A percentile compares a stretch with the other conserved stretches of the same genome.
phyloP scores from a whole-genome alignment of 768 basidiomycete species.

The Dioszegia aurantiaca region DNA sequence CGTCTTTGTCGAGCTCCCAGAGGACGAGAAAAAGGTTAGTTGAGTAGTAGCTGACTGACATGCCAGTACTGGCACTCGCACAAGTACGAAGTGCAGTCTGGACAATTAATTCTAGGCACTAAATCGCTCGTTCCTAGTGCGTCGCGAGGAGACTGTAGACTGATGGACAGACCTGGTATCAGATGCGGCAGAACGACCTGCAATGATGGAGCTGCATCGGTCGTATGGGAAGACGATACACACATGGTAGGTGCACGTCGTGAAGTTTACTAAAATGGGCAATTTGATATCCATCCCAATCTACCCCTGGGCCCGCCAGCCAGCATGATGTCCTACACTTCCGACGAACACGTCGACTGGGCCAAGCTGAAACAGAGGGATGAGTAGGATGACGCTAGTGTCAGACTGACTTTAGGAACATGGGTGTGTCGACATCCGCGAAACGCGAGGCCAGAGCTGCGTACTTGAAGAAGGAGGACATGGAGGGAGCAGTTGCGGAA shows the following conservation, averaged over 20 bases:
- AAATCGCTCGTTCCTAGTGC: constrained; percentile 44
- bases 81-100: constrained; percentile 51
- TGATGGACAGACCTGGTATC: constrained; percentile 29
- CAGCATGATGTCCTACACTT: constrained; percentile 57
- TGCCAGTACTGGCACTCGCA: constrained; percentile 59
- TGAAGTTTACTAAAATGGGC: constrained; percentile 17
- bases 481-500: constrained; percentile 32
- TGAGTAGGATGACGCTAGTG: constrained; percentile 31
- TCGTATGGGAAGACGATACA: constrained; percentile 57
- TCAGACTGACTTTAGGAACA: constrained; percentile 27
- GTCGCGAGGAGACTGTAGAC: constrained; percentile 5
- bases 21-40: constrained; percentile 55
- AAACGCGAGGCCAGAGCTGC: constrained; percentile 52
- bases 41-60: no score
- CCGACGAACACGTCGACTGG: constrained; percentile 52
- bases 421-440: constrained; percentile 50
- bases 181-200: constrained; percentile 43
- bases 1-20: constrained; percentile 55
- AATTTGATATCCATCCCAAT: constrained; percentile 54
- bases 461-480: constrained; percentile 55
- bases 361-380: constrained; percentile 52
- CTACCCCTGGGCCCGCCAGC: constrained; percentile 57
- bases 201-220: constrained; percentile 56
- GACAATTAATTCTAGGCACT: constrained; percentile 43
- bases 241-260: constrained; percentile 30